phyloP scores from a whole-genome alignment of 805 yeast species.

The Metschnikowia corniflorae region DNA sequence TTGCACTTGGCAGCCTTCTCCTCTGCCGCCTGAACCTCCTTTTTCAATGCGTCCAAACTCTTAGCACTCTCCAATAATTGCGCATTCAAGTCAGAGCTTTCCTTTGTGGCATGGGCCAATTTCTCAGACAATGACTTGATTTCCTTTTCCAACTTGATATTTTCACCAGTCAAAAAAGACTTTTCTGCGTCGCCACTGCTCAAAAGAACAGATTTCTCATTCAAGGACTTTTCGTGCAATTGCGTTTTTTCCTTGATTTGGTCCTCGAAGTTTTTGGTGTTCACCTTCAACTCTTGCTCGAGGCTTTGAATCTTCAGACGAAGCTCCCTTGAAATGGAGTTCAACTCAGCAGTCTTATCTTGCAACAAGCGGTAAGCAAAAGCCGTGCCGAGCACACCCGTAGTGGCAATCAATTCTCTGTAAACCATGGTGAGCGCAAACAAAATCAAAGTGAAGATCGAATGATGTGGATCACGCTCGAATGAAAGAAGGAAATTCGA shows the following conservation, averaged over 20 bases:
- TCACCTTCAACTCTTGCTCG: slow-evolving; percentile 8
- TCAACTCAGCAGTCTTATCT: slow-evolving; percentile 6
- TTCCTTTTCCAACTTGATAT: slow-evolving; percentile 2
- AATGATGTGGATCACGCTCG: too few relatives aligned
- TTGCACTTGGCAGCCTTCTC: slow-evolving; percentile 11
- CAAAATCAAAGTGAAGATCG: too few relatives aligned
- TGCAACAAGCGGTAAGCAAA: slow-evolving; percentile 10
- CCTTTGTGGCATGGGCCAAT: slow-evolving; percentile 3
- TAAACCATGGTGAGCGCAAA: slow-evolving; percentile 9
- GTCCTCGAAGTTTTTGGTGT: slow-evolving; percentile 2
- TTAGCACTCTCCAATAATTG: slow-evolving; percentile 2
- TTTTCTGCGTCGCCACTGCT: slow-evolving; percentile 3
- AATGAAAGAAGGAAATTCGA: too few relatives aligned
- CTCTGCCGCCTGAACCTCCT: slow-evolving; percentile 2
- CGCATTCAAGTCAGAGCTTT: background rate
- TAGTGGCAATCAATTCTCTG: slow-evolving; percentile 7
- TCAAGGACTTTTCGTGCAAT: slow-evolving; percentile 2
- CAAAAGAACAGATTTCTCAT: slow-evolving; percentile 1
- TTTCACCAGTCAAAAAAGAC: slow-evolving; percentile 3
- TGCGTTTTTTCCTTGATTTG: slow-evolving; percentile 2
- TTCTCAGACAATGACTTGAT: slow-evolving; percentile 1
- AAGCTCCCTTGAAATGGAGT: slow-evolving; percentile 1
- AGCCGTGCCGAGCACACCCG: slow-evolving; percentile 9
- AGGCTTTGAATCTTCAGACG: slow-evolving; percentile 6
- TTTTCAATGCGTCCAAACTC: slow-evolving; percentile 4